phyloP scores from a whole-genome alignment of 1,284 basidiomycete genomes.

The Coniferiporia sulphurascens region DNA sequence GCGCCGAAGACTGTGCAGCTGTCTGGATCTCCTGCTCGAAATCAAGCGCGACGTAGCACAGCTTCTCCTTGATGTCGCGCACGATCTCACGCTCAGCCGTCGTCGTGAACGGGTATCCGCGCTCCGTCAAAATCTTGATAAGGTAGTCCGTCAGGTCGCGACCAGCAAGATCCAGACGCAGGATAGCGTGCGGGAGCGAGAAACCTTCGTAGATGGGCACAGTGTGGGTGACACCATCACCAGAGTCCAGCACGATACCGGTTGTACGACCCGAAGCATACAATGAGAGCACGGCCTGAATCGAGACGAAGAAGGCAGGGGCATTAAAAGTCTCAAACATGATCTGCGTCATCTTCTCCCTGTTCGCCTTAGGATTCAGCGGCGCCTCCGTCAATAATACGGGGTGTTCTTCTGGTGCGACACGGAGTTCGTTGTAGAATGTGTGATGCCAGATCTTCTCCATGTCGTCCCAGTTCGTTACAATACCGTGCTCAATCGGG shows the following conservation, averaged over 20 bases:
- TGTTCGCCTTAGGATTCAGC: constrained; percentile 90
- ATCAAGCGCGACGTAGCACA: constrained; percentile 96
- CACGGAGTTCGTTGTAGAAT: constrained; percentile 85
- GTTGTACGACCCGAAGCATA: constrained; percentile 92
- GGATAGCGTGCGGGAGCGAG: constrained; percentile 91
- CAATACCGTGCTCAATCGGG: constrained; percentile 80
- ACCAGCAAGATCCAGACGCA: constrained; percentile 92
- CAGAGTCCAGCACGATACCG: constrained; percentile 92
- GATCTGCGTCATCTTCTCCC: constrained; percentile 97
- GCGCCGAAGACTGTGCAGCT: constrained; percentile 84
- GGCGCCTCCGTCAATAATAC: constrained; percentile 91
- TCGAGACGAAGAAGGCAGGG: constrained; percentile 90
- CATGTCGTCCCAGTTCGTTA: constrained; percentile 97
- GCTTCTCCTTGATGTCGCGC: constrained; percentile 97
- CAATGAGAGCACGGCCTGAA: constrained; percentile 89
- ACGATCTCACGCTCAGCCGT: constrained; percentile 95
- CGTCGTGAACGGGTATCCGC: constrained; percentile 93
- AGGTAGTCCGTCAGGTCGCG: constrained; percentile 93
- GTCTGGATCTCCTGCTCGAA: constrained; percentile 96
- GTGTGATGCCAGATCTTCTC: constrained; percentile 95
- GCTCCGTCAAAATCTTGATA: constrained; percentile 91
- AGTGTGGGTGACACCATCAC: constrained; percentile 92
- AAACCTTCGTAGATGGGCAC: constrained; percentile 97
- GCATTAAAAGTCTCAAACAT: constrained; percentile 98
- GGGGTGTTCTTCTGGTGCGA: constrained; percentile 88